A percentile compares a stretch with the other conserved stretches of the same genome.
phyloP scores from a whole-genome alignment of 2,329 filamentous ascomycete species.

The Paraconiothyrium sp. region DNA sequence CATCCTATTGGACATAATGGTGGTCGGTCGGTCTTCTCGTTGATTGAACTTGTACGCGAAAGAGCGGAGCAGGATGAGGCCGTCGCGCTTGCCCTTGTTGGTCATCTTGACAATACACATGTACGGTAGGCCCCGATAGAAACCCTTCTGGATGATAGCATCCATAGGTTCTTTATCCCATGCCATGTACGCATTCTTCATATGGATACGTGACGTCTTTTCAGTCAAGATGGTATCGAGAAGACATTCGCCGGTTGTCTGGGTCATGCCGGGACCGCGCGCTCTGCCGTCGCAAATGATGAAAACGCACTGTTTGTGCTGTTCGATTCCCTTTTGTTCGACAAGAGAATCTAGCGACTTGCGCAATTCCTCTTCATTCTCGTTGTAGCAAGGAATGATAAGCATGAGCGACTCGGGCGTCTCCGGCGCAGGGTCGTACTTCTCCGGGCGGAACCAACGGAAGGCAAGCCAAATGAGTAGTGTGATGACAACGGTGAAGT shows the following conservation, averaged over 20 bases:
- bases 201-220: conserved; percentile 45
- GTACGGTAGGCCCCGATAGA: conserved; percentile 59
- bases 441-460: conserved; percentile 46
- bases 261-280: conserved; percentile 58
- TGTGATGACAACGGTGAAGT: conserved; percentile 58
- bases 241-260: conserved; percentile 60
- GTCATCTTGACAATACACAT: conserved; percentile 60
- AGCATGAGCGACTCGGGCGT: conserved; percentile 58
- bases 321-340: conserved; percentile 54
- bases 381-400: conserved; percentile 62
- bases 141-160: conserved; percentile 51
- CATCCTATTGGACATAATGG: conserved; percentile 21
- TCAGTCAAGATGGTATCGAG: conserved; percentile 56
- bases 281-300: conserved; percentile 61
- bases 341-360: conserved; percentile 59
- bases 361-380: conserved; percentile 56
- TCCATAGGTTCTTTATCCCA: conserved; percentile 52
- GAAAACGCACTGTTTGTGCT: conserved; percentile 57
- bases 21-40: conserved; percentile 44
- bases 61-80: conserved; percentile 60
- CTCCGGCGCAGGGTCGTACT: conserved; percentile 14
- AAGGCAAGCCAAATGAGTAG: conserved; percentile 34
- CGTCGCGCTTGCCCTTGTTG: conserved; percentile 62
- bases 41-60: conserved; percentile 61
- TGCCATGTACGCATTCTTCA: conserved; percentile 50